A percentile compares a stretch with the other conserved stretches of the same genome.
phyloP scores from a whole-genome alignment of 768 basidiomycete species.

The Naganishia onofrii region DNA sequence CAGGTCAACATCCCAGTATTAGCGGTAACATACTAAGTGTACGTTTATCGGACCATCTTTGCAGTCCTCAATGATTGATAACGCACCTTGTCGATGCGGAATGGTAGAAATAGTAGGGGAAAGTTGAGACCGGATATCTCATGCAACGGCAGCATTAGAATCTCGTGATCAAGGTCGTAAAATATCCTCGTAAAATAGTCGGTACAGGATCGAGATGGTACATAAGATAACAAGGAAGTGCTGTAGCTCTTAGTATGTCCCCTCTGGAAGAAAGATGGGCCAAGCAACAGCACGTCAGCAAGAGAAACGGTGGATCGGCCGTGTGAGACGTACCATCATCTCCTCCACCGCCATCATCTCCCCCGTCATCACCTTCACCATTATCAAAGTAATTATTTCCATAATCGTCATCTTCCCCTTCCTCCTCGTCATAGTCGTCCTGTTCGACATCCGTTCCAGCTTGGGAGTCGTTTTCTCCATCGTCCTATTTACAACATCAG shows the following conservation, averaged over 20 bases:
- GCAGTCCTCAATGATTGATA: too few relatives aligned
- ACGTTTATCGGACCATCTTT: too few relatives aligned
- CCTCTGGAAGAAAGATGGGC: not conserved
- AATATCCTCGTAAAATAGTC: not conserved
- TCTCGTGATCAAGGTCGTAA: slow-evolving; percentile 4
- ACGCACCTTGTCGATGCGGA: too few relatives aligned
- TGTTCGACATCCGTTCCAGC: slow-evolving; percentile 22
- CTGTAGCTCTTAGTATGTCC: not conserved
- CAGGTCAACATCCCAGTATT: too few relatives aligned
- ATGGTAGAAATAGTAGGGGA: too few relatives aligned
- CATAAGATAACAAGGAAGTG: not conserved
- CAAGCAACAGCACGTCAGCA: not conserved
- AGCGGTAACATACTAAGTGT: too few relatives aligned
- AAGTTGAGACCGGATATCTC: too few relatives aligned
- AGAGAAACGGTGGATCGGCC: not conserved
- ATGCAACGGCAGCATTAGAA: not conserved
- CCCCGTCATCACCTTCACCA: slow-evolving; percentile 25
- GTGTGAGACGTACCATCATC: slow-evolving; percentile 10
- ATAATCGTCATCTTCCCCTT: slow-evolving; percentile 29
- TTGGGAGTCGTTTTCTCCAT: slow-evolving; percentile 26
- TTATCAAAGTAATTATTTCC: slow-evolving; percentile 31
- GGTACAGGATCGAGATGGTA: not conserved
- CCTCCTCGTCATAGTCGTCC: slow-evolving; percentile 29
- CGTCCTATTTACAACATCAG: not conserved
- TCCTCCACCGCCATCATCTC: slow-evolving; percentile 28